Base-by-base conservation (phyloP, 2,329 filamentous ascomycete genomes). In the Monilinia polystroma region DNA sequence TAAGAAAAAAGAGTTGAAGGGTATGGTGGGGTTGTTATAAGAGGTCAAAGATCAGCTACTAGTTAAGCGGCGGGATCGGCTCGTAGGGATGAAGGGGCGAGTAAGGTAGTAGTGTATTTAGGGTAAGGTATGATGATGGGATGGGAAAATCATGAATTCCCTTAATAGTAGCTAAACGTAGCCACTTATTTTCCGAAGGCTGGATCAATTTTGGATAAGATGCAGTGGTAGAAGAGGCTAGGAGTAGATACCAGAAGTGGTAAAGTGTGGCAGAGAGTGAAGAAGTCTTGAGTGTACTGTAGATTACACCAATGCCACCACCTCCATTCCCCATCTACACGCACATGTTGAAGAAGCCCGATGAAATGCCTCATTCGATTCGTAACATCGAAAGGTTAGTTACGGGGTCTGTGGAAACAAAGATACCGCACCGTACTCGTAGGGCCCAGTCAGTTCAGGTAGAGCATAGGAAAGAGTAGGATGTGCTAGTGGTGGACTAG, bases 1-100 rank as follows among this genome's bases (percentile, higher is more conserved):
- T 73, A 76, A 75, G 73, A 65, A 73, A 76, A 54, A 66, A 66
- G 41, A 56, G 47, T 35, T 35, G 54, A 29, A 35, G 62, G 47
- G 63, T 54, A 58, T 56, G 68, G 66, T 66, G 66, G 63, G 66
- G 63, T 66, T 69, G 53, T 63, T 59, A 63, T 68, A 69, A 66
- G 47, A 66, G 35, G 53, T 54, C 47, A 54, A 54, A 47, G 55
- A 62, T 66, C 64, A 66, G 47, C 49, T 66, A 53, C 32, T 62
- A 52, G 43, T 58, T 35, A 66, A 66, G 64, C 45, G 52, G 58
- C 67, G 67, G 64, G 57, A 60, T 63, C 64, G 64, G 64, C 57
- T 63, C 29, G 41, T 56, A 49, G 54, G 54, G 60, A 54, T 54
- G 47, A 67, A 65, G 47, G 64, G 64, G 56, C 60, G 32, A 60